Base-by-base conservation (phyloP, 371 early-diverging fungal genomes). In the Phascolomyces articulosus region DNA sequence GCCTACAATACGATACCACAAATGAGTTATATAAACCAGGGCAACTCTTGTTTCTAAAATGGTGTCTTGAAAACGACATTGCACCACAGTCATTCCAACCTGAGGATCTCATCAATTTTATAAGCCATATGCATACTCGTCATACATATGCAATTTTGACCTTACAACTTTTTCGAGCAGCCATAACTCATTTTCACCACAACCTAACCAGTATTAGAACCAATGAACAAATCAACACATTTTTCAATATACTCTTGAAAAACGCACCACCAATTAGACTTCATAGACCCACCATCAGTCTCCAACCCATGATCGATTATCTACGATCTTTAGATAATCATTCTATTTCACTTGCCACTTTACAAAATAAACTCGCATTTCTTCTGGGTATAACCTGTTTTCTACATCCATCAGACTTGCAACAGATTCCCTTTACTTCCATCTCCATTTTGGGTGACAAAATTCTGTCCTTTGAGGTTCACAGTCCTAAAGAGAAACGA, bases 401-500 rank as follows among this genome's bases (percentile, higher is more conserved):
- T 29, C 49, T 63, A 23, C 55, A 57, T 10, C 64, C 64, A 8
- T 63, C 64, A 10, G 57, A 63, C 24, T 47, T 63, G 3, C 47
- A 55, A 18, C 48, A 38, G 10, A 55, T 62, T 26, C 28, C 40
- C 38, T 27, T 54, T 18, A 10, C n/a, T 13, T 62, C 44, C 24
- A 4, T n/a, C 23, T 49, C 26, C 3, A 23, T 49, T 40, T 20
- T 6, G 54, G 38, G 54, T n/a, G 23, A 20, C 38, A 6, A 3
- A 6, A n/a, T 3, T 40, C 55, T 62, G n/a, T 13, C 1, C 10
- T 49, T 62, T 15, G 34, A 21, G 11, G 87, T 91, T 64, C 70
- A 77, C 53, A 87, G 85, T 55, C 85, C 89, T 67, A 74, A 63
- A 40, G 63, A 63, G 27, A 21, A 16, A 18, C 47, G 64, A 9